A percentile compares a stretch with the other conserved stretches of the same genome.
Conservation (phyloP, 1,284 basidiomycete species). For the Cutaneotrichosporon spelunceum region DNA sequence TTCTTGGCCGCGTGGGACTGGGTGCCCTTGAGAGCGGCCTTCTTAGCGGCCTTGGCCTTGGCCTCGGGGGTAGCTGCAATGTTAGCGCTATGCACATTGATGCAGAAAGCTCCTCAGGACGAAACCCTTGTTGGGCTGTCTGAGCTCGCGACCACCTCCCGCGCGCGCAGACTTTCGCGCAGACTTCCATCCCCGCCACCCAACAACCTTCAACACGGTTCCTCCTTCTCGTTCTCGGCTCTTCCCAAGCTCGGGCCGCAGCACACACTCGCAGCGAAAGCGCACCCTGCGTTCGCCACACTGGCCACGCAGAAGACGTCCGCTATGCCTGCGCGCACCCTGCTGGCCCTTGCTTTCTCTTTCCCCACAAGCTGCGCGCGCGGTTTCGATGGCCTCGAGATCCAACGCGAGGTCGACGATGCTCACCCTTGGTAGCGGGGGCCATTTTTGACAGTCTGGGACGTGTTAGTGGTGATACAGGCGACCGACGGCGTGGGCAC, state of each 20-base stretch:
- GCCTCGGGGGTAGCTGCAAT: slow-evolving; percentile 55
- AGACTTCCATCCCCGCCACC: neutral
- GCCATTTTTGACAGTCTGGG: slow-evolving; percentile 11
- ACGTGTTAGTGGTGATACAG: slow-evolving; percentile 1
- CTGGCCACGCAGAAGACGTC: neutral
- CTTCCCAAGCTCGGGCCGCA: neutral
- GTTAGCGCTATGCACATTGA: slow-evolving; percentile 9
- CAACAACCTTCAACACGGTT: neutral
- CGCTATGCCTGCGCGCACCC: neutral
- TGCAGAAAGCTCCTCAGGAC: too few relatives aligned
- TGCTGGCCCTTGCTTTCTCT: neutral
- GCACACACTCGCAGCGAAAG: neutral
- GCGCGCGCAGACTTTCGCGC: neutral
- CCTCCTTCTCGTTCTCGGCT: neutral
- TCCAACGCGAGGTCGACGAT: neutral
- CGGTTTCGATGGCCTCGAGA: neutral
- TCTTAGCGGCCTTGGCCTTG: slow-evolving; percentile 93
- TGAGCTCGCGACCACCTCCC: neutral
- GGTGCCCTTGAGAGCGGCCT: slow-evolving; percentile 88
- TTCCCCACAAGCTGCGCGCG: neutral
- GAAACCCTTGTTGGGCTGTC: too few relatives aligned
- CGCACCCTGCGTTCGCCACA: too few relatives aligned
- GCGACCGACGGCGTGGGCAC: neutral
- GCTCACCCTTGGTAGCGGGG: slow-evolving; percentile 10
- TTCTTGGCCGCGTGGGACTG: slow-evolving; percentile 76